Evolutionary conservation across 495 filamentous ascomycete species (phyloP).

Genomic region (Podospora conica): DNA sequence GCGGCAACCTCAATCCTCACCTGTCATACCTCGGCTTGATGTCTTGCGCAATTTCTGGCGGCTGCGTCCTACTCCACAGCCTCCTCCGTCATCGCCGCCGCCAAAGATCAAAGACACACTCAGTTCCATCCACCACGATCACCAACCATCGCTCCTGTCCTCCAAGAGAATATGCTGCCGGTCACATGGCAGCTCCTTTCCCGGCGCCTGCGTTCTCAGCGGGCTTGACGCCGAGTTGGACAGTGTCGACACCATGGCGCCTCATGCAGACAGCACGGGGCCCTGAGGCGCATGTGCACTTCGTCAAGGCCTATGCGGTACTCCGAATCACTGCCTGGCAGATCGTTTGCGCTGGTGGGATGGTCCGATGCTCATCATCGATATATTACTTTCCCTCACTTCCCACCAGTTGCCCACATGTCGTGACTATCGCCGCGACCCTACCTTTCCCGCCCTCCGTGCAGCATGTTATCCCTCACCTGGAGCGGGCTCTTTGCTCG

Average conservation of each 20-base stretch:
- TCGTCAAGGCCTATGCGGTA: neutral
- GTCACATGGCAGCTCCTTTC: neutral
- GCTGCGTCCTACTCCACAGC: neutral
- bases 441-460: neutral
- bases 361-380: neutral
- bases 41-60: neutral
- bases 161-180: neutral
- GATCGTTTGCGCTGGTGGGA: neutral
- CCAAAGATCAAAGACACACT: neutral
- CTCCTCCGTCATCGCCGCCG: neutral
- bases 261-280: neutral
- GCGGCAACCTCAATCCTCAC: neutral
- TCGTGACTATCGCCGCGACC: neutral
- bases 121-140: neutral
- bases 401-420: neutral
- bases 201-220: neutral
- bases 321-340: neutral
- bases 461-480: slow-evolving; percentile 26
- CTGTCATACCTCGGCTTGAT: neutral
- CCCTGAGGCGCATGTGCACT: neutral
- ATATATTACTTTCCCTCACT: neutral
- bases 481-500: slow-evolving; percentile 35
- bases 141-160: neutral
- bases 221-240: neutral
- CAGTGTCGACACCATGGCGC: neutral